These are phyloP conservation scores for Cordyceps cicadae DNA, from an alignment of 2,329 filamentous ascomycete genomes.

Conservation along the genomic window DNA sequence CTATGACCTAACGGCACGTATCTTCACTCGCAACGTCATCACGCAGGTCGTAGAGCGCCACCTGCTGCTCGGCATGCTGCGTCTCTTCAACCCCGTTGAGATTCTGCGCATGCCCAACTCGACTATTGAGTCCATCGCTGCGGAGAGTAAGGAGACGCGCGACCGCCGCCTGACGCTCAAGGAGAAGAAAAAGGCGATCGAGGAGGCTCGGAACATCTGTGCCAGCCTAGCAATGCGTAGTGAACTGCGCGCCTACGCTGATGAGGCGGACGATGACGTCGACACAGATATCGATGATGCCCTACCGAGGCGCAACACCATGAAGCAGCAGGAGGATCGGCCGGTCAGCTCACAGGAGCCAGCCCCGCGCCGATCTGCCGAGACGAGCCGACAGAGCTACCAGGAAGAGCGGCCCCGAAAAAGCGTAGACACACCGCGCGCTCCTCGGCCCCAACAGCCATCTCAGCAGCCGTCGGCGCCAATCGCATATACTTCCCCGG, in stretches of 20 bases:
- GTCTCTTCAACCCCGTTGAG: slow-evolving; percentile 44
- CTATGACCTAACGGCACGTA: slow-evolving; percentile 44
- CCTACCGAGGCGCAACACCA: slow-evolving; percentile 12
- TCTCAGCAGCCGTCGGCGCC: slow-evolving; percentile 14
- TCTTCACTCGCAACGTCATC: slow-evolving; percentile 44
- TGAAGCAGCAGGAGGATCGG: slow-evolving; percentile 4
- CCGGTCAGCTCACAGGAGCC: slow-evolving; percentile 10
- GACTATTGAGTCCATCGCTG: slow-evolving; percentile 41
- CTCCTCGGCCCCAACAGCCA: not conserved
- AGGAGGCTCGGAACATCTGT: slow-evolving; percentile 26
- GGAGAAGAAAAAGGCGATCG: slow-evolving; percentile 17
- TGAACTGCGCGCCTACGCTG: slow-evolving; percentile 34
- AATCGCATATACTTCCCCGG: not conserved
- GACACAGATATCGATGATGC: slow-evolving; percentile 25
- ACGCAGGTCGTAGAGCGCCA: slow-evolving; percentile 45
- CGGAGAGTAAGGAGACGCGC: slow-evolving; percentile 45
- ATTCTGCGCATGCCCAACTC: slow-evolving; percentile 38
- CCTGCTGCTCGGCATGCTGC: slow-evolving; percentile 42
- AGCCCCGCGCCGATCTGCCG: slow-evolving; percentile 5
- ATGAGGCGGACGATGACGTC: slow-evolving; percentile 26
- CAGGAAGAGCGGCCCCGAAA: slow-evolving; percentile 17
- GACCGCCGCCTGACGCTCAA: slow-evolving; percentile 40
- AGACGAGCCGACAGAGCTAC: slow-evolving; percentile 16
- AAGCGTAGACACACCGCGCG: not conserved
- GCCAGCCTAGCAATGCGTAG: slow-evolving; percentile 44